Evolutionary conservation across 768 basidiomycete species (phyloP).

Genomic region (Suillus fuscotomentosus): DNA sequence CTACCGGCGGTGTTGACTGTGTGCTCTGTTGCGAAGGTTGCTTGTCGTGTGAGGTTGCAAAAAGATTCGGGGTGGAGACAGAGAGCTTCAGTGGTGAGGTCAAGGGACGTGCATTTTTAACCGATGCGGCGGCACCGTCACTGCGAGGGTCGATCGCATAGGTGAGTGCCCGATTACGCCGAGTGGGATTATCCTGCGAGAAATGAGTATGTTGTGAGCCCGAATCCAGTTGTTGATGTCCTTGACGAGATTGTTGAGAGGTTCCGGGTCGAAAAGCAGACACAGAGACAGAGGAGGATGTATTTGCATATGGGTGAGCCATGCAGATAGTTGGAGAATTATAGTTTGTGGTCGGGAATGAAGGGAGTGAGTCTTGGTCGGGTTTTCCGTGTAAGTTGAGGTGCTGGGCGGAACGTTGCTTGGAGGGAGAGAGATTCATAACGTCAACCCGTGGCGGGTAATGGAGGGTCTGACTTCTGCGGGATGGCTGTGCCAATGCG

Average conservation of each 20-base stretch:
- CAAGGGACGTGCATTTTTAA: neutral
- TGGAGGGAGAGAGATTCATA: slow-evolving; percentile 14
- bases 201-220: slow-evolving; percentile 7
- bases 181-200: slow-evolving; percentile 5
- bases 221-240: slow-evolving; percentile 13
- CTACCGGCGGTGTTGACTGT: slow-evolving; percentile 20
- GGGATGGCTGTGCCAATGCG: slow-evolving; percentile 26
- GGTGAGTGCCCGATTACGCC: neutral
- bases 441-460: slow-evolving; percentile 15
- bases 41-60: slow-evolving; percentile 16
- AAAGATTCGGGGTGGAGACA: slow-evolving; percentile 67
- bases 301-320: slow-evolving; percentile 54
- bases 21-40: slow-evolving; percentile 15
- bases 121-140: neutral
- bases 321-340: slow-evolving; percentile 21
- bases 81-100: slow-evolving; percentile 44
- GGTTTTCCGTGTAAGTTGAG: slow-evolving; percentile 13
- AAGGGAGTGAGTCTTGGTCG: slow-evolving; percentile 17
- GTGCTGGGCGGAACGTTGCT: slow-evolving; percentile 18
- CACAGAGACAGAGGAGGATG: slow-evolving; percentile 25
- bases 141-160: neutral
- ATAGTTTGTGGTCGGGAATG: slow-evolving; percentile 13
- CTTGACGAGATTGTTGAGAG: slow-evolving; percentile 21
- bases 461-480: slow-evolving; percentile 10
- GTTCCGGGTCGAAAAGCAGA: slow-evolving; percentile 19